Base-by-base conservation (phyloP, 495 filamentous ascomycete species). In the Penicillium crystallinum region DNA sequence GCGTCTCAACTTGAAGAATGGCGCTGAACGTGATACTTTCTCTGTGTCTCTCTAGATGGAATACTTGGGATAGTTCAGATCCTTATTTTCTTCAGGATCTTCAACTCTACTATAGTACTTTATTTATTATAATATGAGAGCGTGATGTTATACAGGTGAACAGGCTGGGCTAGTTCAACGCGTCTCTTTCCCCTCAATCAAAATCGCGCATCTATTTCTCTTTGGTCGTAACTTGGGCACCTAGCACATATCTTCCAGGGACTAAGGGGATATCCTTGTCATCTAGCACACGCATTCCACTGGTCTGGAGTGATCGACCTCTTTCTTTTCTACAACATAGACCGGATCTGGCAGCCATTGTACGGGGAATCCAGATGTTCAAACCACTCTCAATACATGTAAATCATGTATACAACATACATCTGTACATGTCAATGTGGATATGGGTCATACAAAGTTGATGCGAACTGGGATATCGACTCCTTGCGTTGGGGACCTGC, bases 231-330 rank as follows among this genome's bases (percentile, higher is more conserved):
- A 14, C 2, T 23, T n/a, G 23, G 38, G 22, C 21, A 12, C 17
- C 21, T 23, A 15, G 38, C 22, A 22, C 40, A 43, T 43, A 18
- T 43, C 40, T 43, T 21, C 9, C 40, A 41, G 12, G 12, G 38
- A 41, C 11, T 22, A 15, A 23, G 8, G 23, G n/a, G 8, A 29
- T 3, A 12, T 43, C 14, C 14, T 46, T 44, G 8, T 30, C 9
- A 21, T 30, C 15, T 25, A 36, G 22, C n/a, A 25, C 34, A 45
- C n/a, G 55, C 62, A 64, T 64, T 64, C 62, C 62, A 62, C 39
- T 36, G 57, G 35, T 40, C 60, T 44, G 53, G 54, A 49, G 35
- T 39, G 46, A 53, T 55, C 56, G 25, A 43, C 40, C 51, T 51
- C 44, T 47, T 46, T 41, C 18, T 49, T 33, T 43, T 12, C 36